phyloP scores from a whole-genome alignment of 495 filamentous ascomycete species.

The Pyronema domesticum region DNA sequence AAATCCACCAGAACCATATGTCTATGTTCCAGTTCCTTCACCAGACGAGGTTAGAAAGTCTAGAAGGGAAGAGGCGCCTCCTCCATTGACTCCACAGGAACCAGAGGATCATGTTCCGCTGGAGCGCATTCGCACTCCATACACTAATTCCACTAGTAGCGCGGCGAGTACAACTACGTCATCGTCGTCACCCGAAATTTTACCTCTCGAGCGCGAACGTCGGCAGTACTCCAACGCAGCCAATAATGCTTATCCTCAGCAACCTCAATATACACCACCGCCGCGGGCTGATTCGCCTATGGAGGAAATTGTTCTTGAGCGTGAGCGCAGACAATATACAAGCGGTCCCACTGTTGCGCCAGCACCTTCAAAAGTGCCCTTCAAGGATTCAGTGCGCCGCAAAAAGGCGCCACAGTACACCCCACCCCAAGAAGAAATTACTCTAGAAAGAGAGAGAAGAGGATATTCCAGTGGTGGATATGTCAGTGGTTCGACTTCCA shows the following conservation, averaged over 20 bases:
- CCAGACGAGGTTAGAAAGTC: not conserved
- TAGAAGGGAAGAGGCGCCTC: not conserved
- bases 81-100: not conserved
- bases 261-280: no score
- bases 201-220: not conserved
- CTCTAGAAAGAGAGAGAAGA: no score
- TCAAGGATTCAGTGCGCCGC: no score
- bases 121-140: slow-evolving; percentile 1
- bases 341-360: no score
- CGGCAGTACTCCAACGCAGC: not conserved
- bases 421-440: no score
- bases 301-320: not conserved
- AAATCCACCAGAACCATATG: not conserved
- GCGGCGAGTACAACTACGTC: slow-evolving; percentile 1
- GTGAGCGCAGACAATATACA: not conserved
- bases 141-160: not conserved
- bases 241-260: not conserved
- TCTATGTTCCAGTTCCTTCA: not conserved
- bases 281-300: no score
- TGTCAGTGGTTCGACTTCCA: no score
- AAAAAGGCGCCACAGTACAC: no score
- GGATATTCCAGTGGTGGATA: no score
- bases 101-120: slow-evolving; percentile 1
- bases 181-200: slow-evolving; percentile 1
- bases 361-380: no score